Evolutionary conservation across 345 rosid genomes (phyloP).

Genomic region (Nasturtium officinale): DNA sequence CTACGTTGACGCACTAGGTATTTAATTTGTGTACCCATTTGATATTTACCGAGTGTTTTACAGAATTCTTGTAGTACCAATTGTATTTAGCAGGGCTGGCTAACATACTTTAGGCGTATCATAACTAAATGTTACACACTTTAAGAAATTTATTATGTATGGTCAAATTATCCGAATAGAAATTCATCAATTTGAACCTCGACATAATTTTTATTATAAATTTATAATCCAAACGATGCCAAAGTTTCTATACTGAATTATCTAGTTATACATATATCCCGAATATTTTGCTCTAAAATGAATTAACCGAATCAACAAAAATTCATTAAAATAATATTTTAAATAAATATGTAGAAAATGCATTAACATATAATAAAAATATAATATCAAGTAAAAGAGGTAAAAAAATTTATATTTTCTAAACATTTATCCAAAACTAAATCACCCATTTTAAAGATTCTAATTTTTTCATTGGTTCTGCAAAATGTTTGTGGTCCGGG

Average conservation of each 20-base stretch:
- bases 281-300: too few relatives aligned
- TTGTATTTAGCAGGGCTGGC: background rate
- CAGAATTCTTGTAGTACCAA: background rate
- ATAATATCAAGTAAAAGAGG: background rate
- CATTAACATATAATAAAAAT: too few relatives aligned
- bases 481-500: too few relatives aligned
- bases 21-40: background rate
- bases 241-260: too few relatives aligned
- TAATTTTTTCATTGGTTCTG: background rate
- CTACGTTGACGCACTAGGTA: slow-evolving; percentile 79
- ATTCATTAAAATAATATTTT: too few relatives aligned
- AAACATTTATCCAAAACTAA: background rate
- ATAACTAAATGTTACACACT: background rate
- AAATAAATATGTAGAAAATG: too few relatives aligned
- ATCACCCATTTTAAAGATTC: background rate
- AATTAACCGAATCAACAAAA: too few relatives aligned
- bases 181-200: background rate
- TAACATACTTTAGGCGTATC: background rate
- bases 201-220: too few relatives aligned
- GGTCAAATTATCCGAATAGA: too few relatives aligned
- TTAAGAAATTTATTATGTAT: background rate
- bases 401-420: too few relatives aligned
- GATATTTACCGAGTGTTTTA: background rate
- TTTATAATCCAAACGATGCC: too few relatives aligned
- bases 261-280: background rate